Base-by-base conservation (phyloP, 768 basidiomycete genomes). In the Epithele typhae region DNA sequence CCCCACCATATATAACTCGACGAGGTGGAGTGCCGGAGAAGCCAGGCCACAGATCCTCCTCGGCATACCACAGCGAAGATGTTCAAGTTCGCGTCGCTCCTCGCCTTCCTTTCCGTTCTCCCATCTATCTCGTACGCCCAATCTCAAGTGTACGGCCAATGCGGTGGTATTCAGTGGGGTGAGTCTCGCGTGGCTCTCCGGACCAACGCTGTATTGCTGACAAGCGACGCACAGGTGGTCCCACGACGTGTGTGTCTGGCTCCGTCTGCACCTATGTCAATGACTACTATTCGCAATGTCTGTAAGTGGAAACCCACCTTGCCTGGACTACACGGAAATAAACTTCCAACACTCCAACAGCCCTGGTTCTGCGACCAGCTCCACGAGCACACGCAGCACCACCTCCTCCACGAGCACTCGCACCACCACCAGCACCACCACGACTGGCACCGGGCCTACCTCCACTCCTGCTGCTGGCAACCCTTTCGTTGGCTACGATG, bases 161-260 rank as follows among this genome's bases (percentile, higher is more conserved):
- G 79, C 54, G 77, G 78, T 59, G 78, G 77, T 34, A 66, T 66
- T 45, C 64, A 61, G 45, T 77, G 75, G 74, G 63, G 76, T 78
- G 62, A 49, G 74, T 66, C n/a, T 6, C 23, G n/a, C n/a, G n/a
- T n/a, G n/a, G 18, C 25, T 22, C 36, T n/a, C 25, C 11, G 25
- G 4, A 46, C n/a, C 27, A 7, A 7, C 27, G 8, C 27, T 30
- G 27, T 30, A 30, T n/a, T 21, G 25, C 18, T 32, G 9, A 17
- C 18, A 25, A 25, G 25, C 51, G 4, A 52, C 30, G 27, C 32
- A 14, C 25, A 65, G 63, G 51, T 49, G 65, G 67, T 35, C 37
- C 65, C 17, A 68, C 66, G 8, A 60, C 64, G 19, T 68, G 66
- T 40, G 66, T 52, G 10, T 40, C 59, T 24, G 68, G 68, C 14